These are phyloP conservation scores for Curvularia eragrostidis DNA, from an alignment of 2,329 filamentous ascomycete species.

Conservation along the genomic window DNA sequence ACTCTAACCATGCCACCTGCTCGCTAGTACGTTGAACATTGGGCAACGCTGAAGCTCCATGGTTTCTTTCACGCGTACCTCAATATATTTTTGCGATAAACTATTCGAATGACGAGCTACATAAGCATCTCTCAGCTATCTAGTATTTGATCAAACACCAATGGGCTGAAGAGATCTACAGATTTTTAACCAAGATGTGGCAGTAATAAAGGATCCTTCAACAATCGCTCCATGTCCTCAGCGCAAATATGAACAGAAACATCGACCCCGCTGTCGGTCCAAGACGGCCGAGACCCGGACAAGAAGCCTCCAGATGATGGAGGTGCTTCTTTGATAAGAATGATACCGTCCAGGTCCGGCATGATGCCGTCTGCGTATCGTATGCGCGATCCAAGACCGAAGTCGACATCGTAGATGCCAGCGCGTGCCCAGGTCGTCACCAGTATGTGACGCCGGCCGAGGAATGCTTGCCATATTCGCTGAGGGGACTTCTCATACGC, in stretches of 20 bases:
- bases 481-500: constrained; percentile 19
- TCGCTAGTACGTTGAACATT: too few relatives aligned
- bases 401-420: constrained; percentile 14
- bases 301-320: background rate
- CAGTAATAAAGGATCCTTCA: constrained; percentile 10
- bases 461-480: constrained; percentile 18
- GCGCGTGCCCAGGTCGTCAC: constrained; percentile 21
- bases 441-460: constrained; percentile 15
- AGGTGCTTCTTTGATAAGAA: constrained; percentile 14
- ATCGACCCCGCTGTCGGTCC: constrained; percentile 7
- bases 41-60: too few relatives aligned
- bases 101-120: too few relatives aligned
- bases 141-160: background rate
- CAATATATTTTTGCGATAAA: too few relatives aligned
- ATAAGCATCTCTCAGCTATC: too few relatives aligned
- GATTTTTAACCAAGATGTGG: background rate
- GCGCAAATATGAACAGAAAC: constrained; percentile 3
- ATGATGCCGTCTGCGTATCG: constrained; percentile 17
- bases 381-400: constrained; percentile 12
- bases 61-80: too few relatives aligned
- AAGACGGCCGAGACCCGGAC: background rate
- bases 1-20: too few relatives aligned
- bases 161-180: background rate
- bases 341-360: constrained; percentile 11
- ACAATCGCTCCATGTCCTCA: constrained; percentile 11